Evolutionary conservation across 371 early-diverging fungal species (phyloP).

Genomic region (Apophysomyces elegans): DNA sequence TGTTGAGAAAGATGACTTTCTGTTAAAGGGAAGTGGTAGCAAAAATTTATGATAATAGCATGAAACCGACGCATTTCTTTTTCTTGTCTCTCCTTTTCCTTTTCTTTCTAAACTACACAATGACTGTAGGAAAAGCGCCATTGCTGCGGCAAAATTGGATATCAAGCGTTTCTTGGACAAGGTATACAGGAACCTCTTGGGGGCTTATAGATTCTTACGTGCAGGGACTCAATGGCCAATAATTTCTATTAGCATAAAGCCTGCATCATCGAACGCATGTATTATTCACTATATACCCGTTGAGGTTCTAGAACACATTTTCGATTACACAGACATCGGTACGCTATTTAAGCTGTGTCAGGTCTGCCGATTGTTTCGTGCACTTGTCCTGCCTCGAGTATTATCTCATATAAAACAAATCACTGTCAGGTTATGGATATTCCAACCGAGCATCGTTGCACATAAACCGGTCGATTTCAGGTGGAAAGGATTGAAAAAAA

Average conservation of each 20-base stretch:
- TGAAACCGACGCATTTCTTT: no score
- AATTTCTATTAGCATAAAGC: background rate
- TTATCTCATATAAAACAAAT: slow-evolving; percentile 20
- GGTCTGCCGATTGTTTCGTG: slow-evolving; percentile 22
- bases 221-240: background rate
- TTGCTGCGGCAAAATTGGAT: no score
- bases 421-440: slow-evolving; percentile 27
- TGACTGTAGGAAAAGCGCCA: no score
- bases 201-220: background rate
- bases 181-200: no score
- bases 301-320: slow-evolving; percentile 21
- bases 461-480: slow-evolving; percentile 27
- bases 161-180: no score
- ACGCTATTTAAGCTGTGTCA: slow-evolving; percentile 24
- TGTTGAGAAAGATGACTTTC: no score
- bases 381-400: slow-evolving; percentile 26
- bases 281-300: slow-evolving; percentile 11
- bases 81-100: no score
- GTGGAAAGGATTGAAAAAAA: slow-evolving; percentile 15
- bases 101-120: no score
- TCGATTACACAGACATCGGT: slow-evolving; percentile 16
- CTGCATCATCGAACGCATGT: background rate
- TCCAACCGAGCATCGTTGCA: slow-evolving; percentile 16
- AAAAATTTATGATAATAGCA: no score
- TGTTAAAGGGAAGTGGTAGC: no score